These are phyloP conservation scores for Phytophthora syringae DNA, from an alignment of 352 stramenopile genomes.

Conservation along the genomic window DNA sequence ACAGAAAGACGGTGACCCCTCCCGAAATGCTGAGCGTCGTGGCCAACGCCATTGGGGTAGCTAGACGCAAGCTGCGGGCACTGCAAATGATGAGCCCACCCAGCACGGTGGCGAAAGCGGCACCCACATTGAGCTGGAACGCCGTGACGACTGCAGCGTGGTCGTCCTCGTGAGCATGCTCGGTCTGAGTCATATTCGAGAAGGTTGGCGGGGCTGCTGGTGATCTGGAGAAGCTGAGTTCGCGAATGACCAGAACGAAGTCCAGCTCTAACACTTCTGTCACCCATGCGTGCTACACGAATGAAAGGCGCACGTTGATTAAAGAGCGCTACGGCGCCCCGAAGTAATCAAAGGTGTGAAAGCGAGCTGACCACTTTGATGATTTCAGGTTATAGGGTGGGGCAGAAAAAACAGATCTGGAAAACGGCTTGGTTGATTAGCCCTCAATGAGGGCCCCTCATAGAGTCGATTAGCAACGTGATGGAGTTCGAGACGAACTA, in stretches of 20 bases:
- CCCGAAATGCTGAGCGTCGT: slow-evolving; percentile 65
- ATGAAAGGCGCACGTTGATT: not conserved
- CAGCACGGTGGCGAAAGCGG: slow-evolving; percentile 57
- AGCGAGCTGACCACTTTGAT: too few relatives aligned
- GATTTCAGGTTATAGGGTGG: too few relatives aligned
- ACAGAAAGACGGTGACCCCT: slow-evolving; percentile 80
- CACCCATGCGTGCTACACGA: not conserved
- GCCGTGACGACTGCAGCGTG: too few relatives aligned
- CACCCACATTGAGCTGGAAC: slow-evolving; percentile 51
- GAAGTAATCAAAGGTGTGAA: too few relatives aligned
- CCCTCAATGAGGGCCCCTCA: too few relatives aligned
- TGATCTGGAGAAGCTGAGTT: slow-evolving; percentile 1
- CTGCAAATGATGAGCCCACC: slow-evolving; percentile 69
- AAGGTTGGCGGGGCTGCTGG: not conserved
- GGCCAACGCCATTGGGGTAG: slow-evolving; percentile 58
- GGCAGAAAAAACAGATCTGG: too few relatives aligned
- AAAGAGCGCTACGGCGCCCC: too few relatives aligned
- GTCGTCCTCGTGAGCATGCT: not conserved
- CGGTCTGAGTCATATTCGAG: not conserved
- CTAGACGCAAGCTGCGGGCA: slow-evolving; percentile 51
- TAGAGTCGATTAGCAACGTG: too few relatives aligned
- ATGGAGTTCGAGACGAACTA: too few relatives aligned
- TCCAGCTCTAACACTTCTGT: not conserved
- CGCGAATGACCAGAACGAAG: slow-evolving; percentile 13
- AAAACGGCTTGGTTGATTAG: too few relatives aligned